Evolutionary conservation across 345 rosid genomes (phyloP).

Genomic region (Boechera retrofracta): DNA sequence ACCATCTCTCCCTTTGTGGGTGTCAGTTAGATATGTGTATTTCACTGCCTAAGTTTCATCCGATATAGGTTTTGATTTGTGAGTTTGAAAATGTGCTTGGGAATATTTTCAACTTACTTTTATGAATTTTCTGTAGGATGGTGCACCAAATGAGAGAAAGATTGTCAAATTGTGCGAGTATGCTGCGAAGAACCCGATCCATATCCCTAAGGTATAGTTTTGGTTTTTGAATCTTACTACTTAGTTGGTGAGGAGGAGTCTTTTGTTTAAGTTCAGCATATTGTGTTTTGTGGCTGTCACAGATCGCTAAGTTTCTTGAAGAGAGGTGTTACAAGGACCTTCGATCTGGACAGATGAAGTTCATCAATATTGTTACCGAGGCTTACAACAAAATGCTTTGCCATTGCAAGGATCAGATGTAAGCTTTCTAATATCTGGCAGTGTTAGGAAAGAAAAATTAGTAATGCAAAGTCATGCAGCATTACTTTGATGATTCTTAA

Average conservation of each 20-base stretch:
- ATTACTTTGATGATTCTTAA: not conserved
- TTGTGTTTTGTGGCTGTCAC: conserved; percentile 35
- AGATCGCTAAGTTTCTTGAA: conserved; percentile 95
- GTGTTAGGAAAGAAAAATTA: not conserved
- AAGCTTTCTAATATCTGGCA: conserved; percentile 29
- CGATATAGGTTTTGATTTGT: conserved; percentile 9
- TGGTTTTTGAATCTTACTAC: conserved; percentile 10
- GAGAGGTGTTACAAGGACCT: conserved; percentile 91
- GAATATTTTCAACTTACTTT: conserved; percentile 17
- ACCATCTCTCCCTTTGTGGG: not conserved
- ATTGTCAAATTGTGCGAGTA: conserved; percentile 89
- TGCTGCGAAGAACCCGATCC: conserved; percentile 85
- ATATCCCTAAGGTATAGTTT: conserved; percentile 79
- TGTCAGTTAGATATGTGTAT: not conserved
- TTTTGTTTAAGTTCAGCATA: conserved; percentile 5
- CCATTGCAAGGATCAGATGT: conserved; percentile 91
- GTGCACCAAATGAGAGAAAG: conserved; percentile 75
- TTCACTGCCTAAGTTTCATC: conserved; percentile 8
- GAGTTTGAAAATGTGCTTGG: not conserved
- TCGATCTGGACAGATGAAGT: conserved; percentile 68
- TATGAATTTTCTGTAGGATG: conserved; percentile 56
- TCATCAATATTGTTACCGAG: conserved; percentile 68
- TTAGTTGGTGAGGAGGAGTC: not conserved
- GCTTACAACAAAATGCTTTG: conserved; percentile 78
- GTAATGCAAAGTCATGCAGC: not conserved